Evolutionary conservation across 2,329 filamentous ascomycete species (phyloP).

Genomic region (Cryphonectria radicalis): DNA sequence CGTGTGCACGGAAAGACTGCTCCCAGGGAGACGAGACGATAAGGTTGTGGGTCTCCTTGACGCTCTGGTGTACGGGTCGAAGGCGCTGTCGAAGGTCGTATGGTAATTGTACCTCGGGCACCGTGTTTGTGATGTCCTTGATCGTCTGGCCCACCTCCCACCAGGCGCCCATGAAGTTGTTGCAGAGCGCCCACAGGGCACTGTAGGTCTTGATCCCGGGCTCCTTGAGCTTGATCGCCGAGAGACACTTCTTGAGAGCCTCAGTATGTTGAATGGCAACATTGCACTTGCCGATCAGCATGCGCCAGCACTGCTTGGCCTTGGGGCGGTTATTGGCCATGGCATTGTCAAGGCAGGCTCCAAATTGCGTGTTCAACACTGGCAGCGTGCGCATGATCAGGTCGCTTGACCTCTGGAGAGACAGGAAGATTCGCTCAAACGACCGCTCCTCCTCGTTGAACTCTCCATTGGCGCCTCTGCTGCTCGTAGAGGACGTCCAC

Average conservation of each 20-base stretch:
- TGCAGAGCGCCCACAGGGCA: constrained; percentile 72
- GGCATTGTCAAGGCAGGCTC: constrained; percentile 65
- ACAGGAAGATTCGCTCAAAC: constrained; percentile 82
- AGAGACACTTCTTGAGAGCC: constrained; percentile 72
- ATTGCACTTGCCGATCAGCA: constrained; percentile 72
- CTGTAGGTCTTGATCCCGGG: constrained; percentile 70
- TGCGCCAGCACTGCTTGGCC: constrained; percentile 68
- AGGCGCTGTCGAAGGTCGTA: constrained; percentile 74
- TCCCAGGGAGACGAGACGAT: constrained; percentile 68
- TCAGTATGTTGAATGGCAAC: constrained; percentile 75
- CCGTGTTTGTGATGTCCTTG: constrained; percentile 48
- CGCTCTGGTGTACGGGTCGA: constrained; percentile 78
- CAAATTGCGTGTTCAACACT: constrained; percentile 68
- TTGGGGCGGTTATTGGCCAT: constrained; percentile 62
- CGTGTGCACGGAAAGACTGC: constrained; percentile 42
- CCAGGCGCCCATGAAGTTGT: constrained; percentile 73
- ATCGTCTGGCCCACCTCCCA: constrained; percentile 66
- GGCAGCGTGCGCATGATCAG: constrained; percentile 75
- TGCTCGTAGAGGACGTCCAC: constrained; percentile 63
- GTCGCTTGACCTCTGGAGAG: constrained; percentile 74
- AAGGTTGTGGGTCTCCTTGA: constrained; percentile 77
- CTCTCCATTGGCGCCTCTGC: constrained; percentile 60
- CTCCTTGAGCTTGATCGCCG: constrained; percentile 82
- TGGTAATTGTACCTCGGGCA: constrained; percentile 57
- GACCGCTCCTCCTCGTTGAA: constrained; percentile 76